phyloP scores from a whole-genome alignment of 345 rosid genomes.

The Salix brachista region DNA sequence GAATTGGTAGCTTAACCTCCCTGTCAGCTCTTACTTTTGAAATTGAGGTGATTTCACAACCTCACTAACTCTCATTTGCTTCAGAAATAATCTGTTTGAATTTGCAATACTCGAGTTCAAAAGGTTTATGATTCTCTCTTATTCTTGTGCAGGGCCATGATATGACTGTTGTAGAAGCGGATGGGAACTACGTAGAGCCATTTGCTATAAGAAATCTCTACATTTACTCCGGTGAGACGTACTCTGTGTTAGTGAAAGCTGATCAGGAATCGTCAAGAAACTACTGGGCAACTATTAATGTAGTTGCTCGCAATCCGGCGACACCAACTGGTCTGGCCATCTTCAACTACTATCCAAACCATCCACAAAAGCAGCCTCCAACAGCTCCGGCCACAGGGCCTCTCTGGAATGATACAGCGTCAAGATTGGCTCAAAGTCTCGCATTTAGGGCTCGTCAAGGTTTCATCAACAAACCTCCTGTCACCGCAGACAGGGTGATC shows the following conservation, averaged over 20 bases:
- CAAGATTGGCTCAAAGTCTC: slow-evolving; percentile 44
- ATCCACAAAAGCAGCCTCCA: slow-evolving; percentile 38
- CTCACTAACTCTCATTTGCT: slow-evolving; percentile 16
- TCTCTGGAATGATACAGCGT: slow-evolving; percentile 33
- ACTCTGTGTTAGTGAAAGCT: slow-evolving; percentile 55
- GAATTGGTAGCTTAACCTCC: slow-evolving; percentile 52
- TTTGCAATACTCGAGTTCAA: not conserved
- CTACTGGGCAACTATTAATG: slow-evolving; percentile 58
- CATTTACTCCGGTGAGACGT: slow-evolving; percentile 73
- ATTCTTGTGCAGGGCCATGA: slow-evolving; percentile 48
- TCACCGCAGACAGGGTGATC: slow-evolving; percentile 43
- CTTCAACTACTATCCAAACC: slow-evolving; percentile 56
- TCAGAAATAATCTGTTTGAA: slow-evolving; percentile 32
- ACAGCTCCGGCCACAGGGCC: slow-evolving; percentile 42
- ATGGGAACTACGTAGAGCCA: slow-evolving; percentile 68
- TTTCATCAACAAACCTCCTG: slow-evolving; percentile 33
- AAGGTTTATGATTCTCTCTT: not conserved
- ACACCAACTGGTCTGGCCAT: slow-evolving; percentile 49
- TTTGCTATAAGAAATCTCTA: slow-evolving; percentile 59
- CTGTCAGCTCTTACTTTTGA: slow-evolving; percentile 74
- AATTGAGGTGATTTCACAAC: slow-evolving; percentile 42
- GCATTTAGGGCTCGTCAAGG: slow-evolving; percentile 50
- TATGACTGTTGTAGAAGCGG: slow-evolving; percentile 77
- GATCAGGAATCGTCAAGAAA: slow-evolving; percentile 52
- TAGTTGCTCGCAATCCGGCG: slow-evolving; percentile 45